These are phyloP conservation scores for Mercurialis annua DNA, from an alignment of 345 rosid species.

Conservation along the genomic window DNA sequence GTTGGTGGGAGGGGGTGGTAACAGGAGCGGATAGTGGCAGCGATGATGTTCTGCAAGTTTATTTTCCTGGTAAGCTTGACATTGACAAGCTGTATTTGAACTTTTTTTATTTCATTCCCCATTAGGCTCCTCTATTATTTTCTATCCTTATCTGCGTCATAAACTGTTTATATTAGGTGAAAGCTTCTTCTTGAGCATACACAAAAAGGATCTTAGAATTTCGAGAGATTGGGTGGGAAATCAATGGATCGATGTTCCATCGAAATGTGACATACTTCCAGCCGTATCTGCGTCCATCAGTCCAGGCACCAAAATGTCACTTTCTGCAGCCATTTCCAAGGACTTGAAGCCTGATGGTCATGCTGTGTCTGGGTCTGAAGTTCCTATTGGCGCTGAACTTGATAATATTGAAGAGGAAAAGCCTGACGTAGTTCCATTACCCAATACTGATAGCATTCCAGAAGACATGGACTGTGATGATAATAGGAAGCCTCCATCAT, in stretches of 20 bases:
- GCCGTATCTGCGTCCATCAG: conserved; percentile 36
- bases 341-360: conserved; percentile 34
- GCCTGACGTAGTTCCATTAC: conserved; percentile 27
- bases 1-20: conserved; percentile 99
- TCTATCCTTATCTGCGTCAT: conserved; percentile 10
- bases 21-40: conserved; percentile 33
- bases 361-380: conserved; percentile 12
- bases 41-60: conserved; percentile 51
- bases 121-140: neutral
- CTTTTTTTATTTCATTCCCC: conserved; percentile 5
- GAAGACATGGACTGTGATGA: conserved; percentile 35
- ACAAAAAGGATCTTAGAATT: conserved; percentile 56
- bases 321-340: conserved; percentile 40
- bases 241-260: conserved; percentile 66
- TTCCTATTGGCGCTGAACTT: conserved; percentile 24
- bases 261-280: conserved; percentile 60
- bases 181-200: conserved; percentile 48
- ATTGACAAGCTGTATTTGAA: neutral
- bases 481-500: conserved; percentile 25
- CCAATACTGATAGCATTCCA: conserved; percentile 25
- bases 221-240: conserved; percentile 82
- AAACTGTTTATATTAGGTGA: conserved; percentile 54
- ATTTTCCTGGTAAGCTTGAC: conserved; percentile 62
- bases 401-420: conserved; percentile 39
- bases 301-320: conserved; percentile 45